Percentiles rank a stretch among this genome's conserved stretches.
Conservation (phyloP, 805 yeast species). For the Metschnikowia proteae region DNA sequence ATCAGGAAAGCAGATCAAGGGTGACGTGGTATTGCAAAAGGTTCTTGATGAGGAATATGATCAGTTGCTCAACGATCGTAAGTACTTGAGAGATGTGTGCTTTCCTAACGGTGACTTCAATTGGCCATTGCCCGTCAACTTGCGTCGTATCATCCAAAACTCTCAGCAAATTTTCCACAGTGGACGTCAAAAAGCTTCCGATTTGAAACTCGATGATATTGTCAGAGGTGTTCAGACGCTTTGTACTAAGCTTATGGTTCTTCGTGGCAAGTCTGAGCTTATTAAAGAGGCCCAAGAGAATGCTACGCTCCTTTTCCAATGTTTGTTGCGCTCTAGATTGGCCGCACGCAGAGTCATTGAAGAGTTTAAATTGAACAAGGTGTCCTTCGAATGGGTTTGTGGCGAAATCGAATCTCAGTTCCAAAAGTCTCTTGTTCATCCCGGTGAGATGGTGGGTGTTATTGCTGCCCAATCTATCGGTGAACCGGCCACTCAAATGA, state of each 20-base stretch:
- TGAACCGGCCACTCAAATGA: slow-evolving; percentile 99
- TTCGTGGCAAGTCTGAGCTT: slow-evolving; percentile 76
- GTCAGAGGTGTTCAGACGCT: slow-evolving; percentile 67
- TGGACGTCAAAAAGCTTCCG: slow-evolving; percentile 87
- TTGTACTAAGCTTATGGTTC: slow-evolving; percentile 63
- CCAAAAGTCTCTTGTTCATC: slow-evolving; percentile 85
- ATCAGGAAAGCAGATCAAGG: slow-evolving; percentile 85
- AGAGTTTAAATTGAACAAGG: slow-evolving; percentile 78
- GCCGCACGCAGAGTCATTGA: slow-evolving; percentile 88
- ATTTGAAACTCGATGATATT: slow-evolving; percentile 79
- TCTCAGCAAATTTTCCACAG: slow-evolving; percentile 96
- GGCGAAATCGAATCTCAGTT: slow-evolving; percentile 94
- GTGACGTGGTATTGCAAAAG: slow-evolving; percentile 80
- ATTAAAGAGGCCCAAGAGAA: slow-evolving; percentile 84
- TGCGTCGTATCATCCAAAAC: slow-evolving; percentile 93
- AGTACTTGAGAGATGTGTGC: slow-evolving; percentile 69
- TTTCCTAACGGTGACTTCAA: slow-evolving; percentile 91
- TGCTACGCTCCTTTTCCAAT: slow-evolving; percentile 86
- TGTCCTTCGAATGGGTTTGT: slow-evolving; percentile 92
- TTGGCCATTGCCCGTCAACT: slow-evolving; percentile 97
- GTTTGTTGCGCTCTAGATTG: slow-evolving; percentile 87
- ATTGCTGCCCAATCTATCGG: slow-evolving; percentile 98
- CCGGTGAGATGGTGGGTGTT: slow-evolving; percentile 99
- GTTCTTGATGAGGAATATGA: slow-evolving; percentile 79
- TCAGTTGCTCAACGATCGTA: slow-evolving; percentile 75